These are phyloP conservation scores for Aegilops bicornis DNA, from an alignment of 176 grass and related monocot species.

Conservation along the genomic window DNA sequence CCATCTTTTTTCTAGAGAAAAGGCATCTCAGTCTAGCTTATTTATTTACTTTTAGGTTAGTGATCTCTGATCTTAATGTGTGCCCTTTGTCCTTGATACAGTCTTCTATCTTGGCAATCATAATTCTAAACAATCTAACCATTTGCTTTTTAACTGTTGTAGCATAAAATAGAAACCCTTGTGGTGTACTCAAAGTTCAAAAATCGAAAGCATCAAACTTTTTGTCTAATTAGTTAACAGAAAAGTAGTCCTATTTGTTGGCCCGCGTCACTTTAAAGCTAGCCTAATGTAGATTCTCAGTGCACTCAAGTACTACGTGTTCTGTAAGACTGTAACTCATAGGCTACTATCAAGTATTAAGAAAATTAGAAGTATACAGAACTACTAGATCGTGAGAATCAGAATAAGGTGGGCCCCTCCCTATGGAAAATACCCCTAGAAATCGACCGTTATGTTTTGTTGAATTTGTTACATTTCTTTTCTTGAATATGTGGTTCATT, in stretches of 20 bases:
- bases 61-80: not conserved
- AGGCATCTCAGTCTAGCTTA: not conserved
- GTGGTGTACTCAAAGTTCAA: not conserved
- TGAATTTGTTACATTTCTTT: not conserved
- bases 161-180: not conserved
- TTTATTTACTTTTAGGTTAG: not conserved
- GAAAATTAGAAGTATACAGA: not conserved
- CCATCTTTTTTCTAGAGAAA: not conserved
- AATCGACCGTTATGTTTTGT: not conserved
- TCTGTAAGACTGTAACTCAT: not conserved
- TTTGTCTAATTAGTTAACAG: not conserved
- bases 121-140: not conserved
- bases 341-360: not conserved
- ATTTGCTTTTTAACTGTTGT: not conserved
- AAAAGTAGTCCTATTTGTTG: not conserved
- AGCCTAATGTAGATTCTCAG: not conserved
- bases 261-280: not conserved
- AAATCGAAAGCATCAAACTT: not conserved
- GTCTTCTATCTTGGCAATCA: not conserved
- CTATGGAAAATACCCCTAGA: not conserved
- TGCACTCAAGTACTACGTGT: not conserved
- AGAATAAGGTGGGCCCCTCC: not conserved
- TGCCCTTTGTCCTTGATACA: not conserved
- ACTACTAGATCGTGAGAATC: not conserved
- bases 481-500: not conserved